Base-by-base conservation (phyloP, 2,329 filamentous ascomycete species). In the Clonostachys sp. region DNA sequence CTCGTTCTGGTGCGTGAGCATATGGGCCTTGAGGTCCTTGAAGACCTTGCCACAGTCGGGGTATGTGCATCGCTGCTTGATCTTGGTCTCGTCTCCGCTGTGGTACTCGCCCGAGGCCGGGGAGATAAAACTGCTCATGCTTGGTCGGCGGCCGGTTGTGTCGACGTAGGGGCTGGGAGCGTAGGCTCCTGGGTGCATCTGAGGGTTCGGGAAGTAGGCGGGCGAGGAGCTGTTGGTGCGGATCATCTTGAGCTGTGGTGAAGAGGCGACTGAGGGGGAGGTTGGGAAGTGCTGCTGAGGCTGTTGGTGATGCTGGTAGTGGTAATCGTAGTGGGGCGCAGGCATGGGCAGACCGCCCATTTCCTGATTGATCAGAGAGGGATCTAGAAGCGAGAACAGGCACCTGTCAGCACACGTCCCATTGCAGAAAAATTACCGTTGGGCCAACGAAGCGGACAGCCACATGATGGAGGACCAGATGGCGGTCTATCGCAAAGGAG, bases 11-110 rank as follows among this genome's bases (percentile, higher is more conserved):
- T 96, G 91, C 0, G 91, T 96, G 63, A 96, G 80, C 87, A 95
- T 92, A 67, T 96, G 91, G 9, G 91, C 91, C 68, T 92, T 92
- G 53, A 95, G 73, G 61, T 96, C 91, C 70, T 95, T 95, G 78
- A 95, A 95, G 49, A 85, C 77, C 59, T 87, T 84, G 53, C 90
- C 89, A 59, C 91, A 96, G 49, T 92, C 89, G 7, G 87, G 83
- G 60, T 91, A 84, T 1, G 88, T 87, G 73, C 90, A 95, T 51
- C 87, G 77, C 57, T 80, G 77, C 68, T 81, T 81, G 61, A 89
- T 85, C 59, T 87, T 84, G 50, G 73, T 66, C 60, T 87, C 83
- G 47, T 81, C 73, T 48, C 76, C 78, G 61, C 80, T 86, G 55
- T 77, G 75, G 70, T 61, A 78, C 64, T 80, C 84, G 66, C 54